Evolutionary conservation across 345 rosid species (phyloP), one percentile per base, ranked within the genome.

Genomic region (Moringa oleifera): DNA sequence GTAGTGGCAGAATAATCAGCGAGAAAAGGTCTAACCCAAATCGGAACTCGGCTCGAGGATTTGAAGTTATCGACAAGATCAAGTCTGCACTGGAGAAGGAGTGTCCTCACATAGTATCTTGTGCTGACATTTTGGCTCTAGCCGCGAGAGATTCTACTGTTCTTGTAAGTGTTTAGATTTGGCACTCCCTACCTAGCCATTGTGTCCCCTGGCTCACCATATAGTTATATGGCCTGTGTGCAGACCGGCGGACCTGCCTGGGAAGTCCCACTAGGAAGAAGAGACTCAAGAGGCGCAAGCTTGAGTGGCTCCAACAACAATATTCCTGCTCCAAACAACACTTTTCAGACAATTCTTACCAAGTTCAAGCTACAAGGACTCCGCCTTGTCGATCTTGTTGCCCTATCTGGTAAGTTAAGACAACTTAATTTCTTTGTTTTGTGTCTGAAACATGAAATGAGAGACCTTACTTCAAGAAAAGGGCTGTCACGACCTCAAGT

Each of bases 91-190:
- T 90, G 2, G 98, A 90, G 71, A 81, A 81, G 69, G 81, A 73
- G 71, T 90, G 97, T 51, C 96, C 97, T 61, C 63, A 72, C 19
- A 90, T 76, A 2, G 96, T 93, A 16, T 93, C 98, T 53, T 93
- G 96, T 51, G 97, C 98, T 59, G 97, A 93, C 73, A 71, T 79
- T 21, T 18, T 93, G 67, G 78, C 91, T 50, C 69, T 93, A 57
- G 90, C 86, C 51, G 97, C 97, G 55, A 86, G 98, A 82, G 97
- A 93, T 71, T 88, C 98, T 49, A 84, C 98, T 33, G 82, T 82
- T 79, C 83, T 93, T 23, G 97, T 88, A 69, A 83, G 85, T 69
- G 18, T 36, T n/a, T 41, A 15, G 9, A 21, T n/a, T 23, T 25
- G 21, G 28, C 33, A 22, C 36, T 37, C 15, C 18, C n/a, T n/a